Conservation (phyloP, 2,329 filamentous ascomycete genomes). For the Botryosphaeria agaves region DNA sequence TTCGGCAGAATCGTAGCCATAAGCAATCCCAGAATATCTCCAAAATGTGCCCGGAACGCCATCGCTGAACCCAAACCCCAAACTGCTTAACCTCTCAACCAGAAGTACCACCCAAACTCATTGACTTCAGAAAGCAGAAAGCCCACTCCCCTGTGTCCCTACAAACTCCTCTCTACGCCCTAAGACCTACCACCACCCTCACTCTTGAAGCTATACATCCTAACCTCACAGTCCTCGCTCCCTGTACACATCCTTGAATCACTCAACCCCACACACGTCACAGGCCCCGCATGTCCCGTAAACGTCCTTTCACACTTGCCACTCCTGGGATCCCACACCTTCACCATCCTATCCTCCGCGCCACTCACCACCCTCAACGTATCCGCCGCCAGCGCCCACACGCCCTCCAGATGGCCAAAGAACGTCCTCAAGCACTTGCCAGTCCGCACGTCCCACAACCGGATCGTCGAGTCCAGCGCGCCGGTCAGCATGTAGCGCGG, state of each 20-base stretch:
- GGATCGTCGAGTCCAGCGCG: slow-evolving; percentile 77
- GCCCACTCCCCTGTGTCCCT: too few relatives aligned
- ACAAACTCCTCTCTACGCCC: background rate
- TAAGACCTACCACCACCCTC: background rate
- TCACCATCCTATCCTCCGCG: slow-evolving; percentile 86
- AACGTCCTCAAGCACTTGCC: slow-evolving; percentile 78
- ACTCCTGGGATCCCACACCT: slow-evolving; percentile 84
- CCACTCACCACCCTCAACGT: slow-evolving; percentile 76
- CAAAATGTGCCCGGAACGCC: too few relatives aligned
- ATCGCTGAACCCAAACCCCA: too few relatives aligned
- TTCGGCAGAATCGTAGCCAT: too few relatives aligned
- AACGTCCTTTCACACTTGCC: slow-evolving; percentile 88
- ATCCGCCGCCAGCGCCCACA: slow-evolving; percentile 86
- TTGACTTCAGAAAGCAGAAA: too few relatives aligned
- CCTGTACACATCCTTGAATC: slow-evolving; percentile 82
- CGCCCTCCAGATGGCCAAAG: slow-evolving; percentile 90
- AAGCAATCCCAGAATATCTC: too few relatives aligned
- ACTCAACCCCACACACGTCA: slow-evolving; percentile 83
- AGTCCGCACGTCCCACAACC: slow-evolving; percentile 76
- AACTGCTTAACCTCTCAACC: too few relatives aligned
- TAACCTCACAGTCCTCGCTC: slow-evolving; percentile 82
- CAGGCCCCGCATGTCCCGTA: slow-evolving; percentile 75
- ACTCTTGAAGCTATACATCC: slow-evolving; percentile 31
- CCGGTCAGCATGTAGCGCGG: slow-evolving; percentile 87
- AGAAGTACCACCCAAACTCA: too few relatives aligned